Conservation (phyloP, 2,329 filamentous ascomycete species). For the Teratosphaeria gauchensis region DNA sequence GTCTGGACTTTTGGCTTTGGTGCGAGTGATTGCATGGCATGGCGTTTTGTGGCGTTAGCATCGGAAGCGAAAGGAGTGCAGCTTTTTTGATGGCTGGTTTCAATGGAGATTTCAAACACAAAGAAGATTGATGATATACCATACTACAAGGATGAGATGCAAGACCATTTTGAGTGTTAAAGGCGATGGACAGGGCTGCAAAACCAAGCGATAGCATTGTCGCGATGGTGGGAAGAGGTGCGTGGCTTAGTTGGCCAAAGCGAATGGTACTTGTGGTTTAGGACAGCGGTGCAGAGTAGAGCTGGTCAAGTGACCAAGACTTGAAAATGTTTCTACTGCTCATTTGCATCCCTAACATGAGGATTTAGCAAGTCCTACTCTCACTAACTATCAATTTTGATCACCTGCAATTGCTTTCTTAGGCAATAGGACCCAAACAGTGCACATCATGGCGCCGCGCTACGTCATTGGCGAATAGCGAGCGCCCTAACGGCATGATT, state of each 20-base stretch:
- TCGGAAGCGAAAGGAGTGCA: background rate
- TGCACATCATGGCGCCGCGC: background rate
- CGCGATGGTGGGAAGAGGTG: background rate
- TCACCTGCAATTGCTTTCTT: background rate
- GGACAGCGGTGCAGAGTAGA: too few relatives aligned
- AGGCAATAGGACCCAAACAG: background rate
- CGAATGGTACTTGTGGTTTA: too few relatives aligned
- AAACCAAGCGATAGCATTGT: background rate
- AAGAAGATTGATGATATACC: background rate
- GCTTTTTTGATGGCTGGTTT: background rate
- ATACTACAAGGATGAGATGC: background rate
- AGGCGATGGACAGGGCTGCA: background rate
- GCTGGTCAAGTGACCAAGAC: too few relatives aligned
- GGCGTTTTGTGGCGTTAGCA: background rate
- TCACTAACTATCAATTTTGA: background rate
- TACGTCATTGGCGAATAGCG: background rate
- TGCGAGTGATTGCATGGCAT: background rate
- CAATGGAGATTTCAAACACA: background rate
- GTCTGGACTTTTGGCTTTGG: background rate
- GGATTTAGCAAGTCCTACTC: background rate
- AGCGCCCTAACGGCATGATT: background rate
- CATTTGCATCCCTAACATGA: background rate
- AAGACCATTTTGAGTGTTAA: background rate
- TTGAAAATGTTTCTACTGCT: too few relatives aligned
- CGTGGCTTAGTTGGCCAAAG: background rate